A percentile compares a stretch with the other conserved stretches of the same genome.
These are phyloP conservation scores for Sclerotinia minor DNA, from an alignment of 2,329 filamentous ascomycete genomes.

Conservation along the genomic window DNA sequence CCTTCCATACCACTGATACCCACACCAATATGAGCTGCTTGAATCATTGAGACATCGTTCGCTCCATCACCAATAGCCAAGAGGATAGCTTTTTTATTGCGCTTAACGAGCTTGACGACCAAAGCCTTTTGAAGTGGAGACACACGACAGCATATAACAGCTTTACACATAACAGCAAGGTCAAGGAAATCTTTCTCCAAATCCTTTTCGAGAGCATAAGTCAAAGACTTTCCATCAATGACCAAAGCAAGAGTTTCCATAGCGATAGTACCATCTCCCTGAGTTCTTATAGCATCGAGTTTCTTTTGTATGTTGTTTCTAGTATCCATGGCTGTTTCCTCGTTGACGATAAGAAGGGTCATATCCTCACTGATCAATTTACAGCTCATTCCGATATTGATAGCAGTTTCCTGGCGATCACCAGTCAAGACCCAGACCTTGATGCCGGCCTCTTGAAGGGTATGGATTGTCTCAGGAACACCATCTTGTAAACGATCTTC, in stretches of 20 bases:
- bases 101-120: slow-evolving; percentile 96
- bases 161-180: slow-evolving; percentile 92
- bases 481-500: slow-evolving; percentile 97
- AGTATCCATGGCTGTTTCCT: slow-evolving; percentile 76
- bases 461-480: slow-evolving; percentile 97
- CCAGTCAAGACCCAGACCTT: slow-evolving; percentile 98
- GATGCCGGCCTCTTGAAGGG: slow-evolving; percentile 92
- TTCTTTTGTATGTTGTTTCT: slow-evolving; percentile 92
- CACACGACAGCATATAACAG: slow-evolving; percentile 97
- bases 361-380: slow-evolving; percentile 98
- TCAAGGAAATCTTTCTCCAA: slow-evolving; percentile 92
- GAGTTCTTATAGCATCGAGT: slow-evolving; percentile 81
- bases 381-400: slow-evolving; percentile 99
- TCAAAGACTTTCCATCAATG: slow-evolving; percentile 95
- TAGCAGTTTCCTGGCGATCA: slow-evolving; percentile 96
- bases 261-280: slow-evolving; percentile 74
- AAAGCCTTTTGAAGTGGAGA: slow-evolving; percentile 95
- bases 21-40: slow-evolving; percentile 95
- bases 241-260: slow-evolving; percentile 86
- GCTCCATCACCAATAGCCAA: slow-evolving; percentile 96
- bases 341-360: slow-evolving; percentile 95
- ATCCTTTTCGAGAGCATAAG: slow-evolving; percentile 88
- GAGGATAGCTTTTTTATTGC: slow-evolving; percentile 84
- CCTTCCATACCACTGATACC: slow-evolving; percentile 97
- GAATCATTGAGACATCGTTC: slow-evolving; percentile 99